Conservation (phyloP, 2,329 filamentous ascomycete species). For the Juglanconis sp. region DNA sequence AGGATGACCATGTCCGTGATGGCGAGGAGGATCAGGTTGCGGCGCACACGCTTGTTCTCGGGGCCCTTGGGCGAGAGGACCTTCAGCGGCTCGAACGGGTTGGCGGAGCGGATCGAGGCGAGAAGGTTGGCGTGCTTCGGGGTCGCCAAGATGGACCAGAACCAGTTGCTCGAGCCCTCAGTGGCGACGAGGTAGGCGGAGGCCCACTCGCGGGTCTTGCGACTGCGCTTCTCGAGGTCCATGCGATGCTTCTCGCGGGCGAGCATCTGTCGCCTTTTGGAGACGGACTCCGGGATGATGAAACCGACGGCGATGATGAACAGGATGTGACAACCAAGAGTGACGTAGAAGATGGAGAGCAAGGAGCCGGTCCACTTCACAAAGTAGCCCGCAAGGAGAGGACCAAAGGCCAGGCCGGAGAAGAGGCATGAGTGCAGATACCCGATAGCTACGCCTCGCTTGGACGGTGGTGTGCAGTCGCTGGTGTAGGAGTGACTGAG, state of each 20-base stretch:
- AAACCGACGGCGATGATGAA: constrained; percentile 73
- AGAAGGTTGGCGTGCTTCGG: constrained; percentile 26
- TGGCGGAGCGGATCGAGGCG: constrained; percentile 45
- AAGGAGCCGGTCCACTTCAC: constrained; percentile 73
- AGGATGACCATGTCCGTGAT: constrained; percentile 79
- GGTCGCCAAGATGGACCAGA: constrained; percentile 6
- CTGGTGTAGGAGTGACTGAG: constrained; percentile 82
- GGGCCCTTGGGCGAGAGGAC: constrained; percentile 72
- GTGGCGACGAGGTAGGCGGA: constrained; percentile 18
- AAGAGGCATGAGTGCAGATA: constrained; percentile 90
- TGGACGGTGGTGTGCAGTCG: constrained; percentile 80
- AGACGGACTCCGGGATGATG: constrained; percentile 80
- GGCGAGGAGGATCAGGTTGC: constrained; percentile 80
- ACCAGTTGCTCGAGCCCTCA: constrained; percentile 12
- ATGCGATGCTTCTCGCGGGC: constrained; percentile 66
- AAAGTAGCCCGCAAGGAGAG: constrained; percentile 75
- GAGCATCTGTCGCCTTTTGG: constrained; percentile 63
- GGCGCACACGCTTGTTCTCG: constrained; percentile 60
- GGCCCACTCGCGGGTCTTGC: constrained; percentile 19
- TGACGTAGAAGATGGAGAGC: constrained; percentile 80
- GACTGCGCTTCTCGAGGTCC: constrained; percentile 39
- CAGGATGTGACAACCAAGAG: constrained; percentile 65
- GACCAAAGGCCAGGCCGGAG: constrained; percentile 82
- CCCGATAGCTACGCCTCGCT: constrained; percentile 78
- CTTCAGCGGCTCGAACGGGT: constrained; percentile 73